Evolutionary conservation across 1,284 basidiomycete genomes (phyloP), one percentile per base, ranked within the genome.

Genomic region (Heterobasidion occidentale): DNA sequence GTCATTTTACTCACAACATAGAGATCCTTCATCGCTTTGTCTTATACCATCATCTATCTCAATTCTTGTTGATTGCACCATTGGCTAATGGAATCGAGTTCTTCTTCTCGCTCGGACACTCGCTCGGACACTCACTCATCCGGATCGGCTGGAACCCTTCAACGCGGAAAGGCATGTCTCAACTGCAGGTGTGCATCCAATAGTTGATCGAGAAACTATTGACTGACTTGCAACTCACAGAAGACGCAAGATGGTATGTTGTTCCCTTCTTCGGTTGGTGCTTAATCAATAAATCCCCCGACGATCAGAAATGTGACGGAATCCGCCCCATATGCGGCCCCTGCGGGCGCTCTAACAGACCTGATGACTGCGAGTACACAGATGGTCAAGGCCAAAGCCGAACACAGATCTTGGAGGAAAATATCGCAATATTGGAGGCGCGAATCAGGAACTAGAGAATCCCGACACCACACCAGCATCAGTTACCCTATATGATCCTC

Each of bases 341-440:
- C 46, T 76, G 74, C 56, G 56, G 65, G 48, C 63, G 66, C 4
- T 66, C 68, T 2, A 69, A 71, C 33, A 64, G 72, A 9, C 59
- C 59, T n/a, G 68, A 69, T 1, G 76, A 75, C 46, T 76, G 74
- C 59, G 72, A 77, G 63, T 77, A 76, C 56, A 65, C 68, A 0
- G 72, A 75, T 48, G 67, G 66, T 12, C 64, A 63, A 36, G 64
- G 63, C 11, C 67, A 65, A n/a, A 62, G 73, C 0, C 67, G 72
- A 12, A 73, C 68, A 0, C 58, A 75, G 56, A 65, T 64, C 7
- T 56, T 76, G 33, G 72, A 76, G 61, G 71, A 74, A 3, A 70
- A 71, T 9, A 64, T 77, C 17, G 62, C 64, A 0, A 66, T 65
- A 14, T 60, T 77, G 34, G 67, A 67, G 57, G 63, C 65, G n/a